Conservation (phyloP, 371 early-diverging fungal species). For the Mucor indicus region DNA sequence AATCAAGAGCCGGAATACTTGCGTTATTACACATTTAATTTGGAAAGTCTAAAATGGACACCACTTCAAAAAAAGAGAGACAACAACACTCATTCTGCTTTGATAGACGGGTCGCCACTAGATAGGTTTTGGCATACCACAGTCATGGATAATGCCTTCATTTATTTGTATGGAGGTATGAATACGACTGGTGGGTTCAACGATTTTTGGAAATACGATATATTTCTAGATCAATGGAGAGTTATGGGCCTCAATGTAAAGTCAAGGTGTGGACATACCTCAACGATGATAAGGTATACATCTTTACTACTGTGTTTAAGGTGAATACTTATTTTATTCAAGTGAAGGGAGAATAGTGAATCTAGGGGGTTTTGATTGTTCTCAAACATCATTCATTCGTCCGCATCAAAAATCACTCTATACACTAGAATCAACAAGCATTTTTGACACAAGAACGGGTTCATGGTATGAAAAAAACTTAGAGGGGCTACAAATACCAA, state of each 20-base stretch:
- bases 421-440: constrained; percentile 13
- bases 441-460: constrained; percentile 13
- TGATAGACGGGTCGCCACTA: constrained; percentile 6
- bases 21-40: constrained; percentile 21
- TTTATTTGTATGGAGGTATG: constrained; percentile 30
- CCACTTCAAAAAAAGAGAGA: constrained; percentile 25
- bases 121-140: constrained; percentile 36
- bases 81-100: no score
- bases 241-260: no score
- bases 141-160: background rate
- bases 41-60: constrained; percentile 17
- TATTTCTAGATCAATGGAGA: constrained; percentile 17
- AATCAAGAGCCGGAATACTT: constrained; percentile 11
- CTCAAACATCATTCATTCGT: background rate
- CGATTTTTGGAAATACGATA: constrained; percentile 28
- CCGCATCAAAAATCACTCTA: constrained; percentile 4
- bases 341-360: constrained; percentile 30
- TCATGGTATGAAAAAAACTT: constrained; percentile 23
- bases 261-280: constrained; percentile 32
- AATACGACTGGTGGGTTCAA: constrained; percentile 19
- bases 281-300: constrained; percentile 26
- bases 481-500: constrained; percentile 15
- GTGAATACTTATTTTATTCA: background rate
- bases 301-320: no score
- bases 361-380: constrained; percentile 30